Evolutionary conservation across 768 basidiomycete species (phyloP), one percentile per base, ranked within the genome.

Genomic region (Pleurotus tuber-regium): DNA sequence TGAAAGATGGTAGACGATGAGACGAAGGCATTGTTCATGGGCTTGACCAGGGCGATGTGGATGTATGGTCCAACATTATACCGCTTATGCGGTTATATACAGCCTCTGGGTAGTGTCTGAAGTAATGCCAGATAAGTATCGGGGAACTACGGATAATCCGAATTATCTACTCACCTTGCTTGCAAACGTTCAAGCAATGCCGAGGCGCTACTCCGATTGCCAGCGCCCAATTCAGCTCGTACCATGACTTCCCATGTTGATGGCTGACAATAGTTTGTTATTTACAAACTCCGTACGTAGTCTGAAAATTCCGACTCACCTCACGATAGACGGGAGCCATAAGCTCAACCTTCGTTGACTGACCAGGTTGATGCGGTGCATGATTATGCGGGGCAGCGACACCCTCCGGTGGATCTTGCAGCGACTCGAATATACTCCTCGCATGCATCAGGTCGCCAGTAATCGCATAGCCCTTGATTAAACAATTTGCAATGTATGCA

Each of bases 241-340:
- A 99, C 83, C 94, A 99, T 98, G 4, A 83, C 84, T 63, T 98
- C 97, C 86, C 90, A 96, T 1, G 92, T 95, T 33, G 89, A 92
- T 10, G 92, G 92, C 85, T 91, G 59, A 2, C 51, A 47, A 47
- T 25, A 48, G 7, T 35, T 53, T 21, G 30, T 47, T 25, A 56
- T 16, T 42, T 58, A 33, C 14, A 16, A 47, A 41, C 26, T 42
- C 12, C 2, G 19, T 31, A 12, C 47, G 6, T 41, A 38, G n/a
- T 31, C 25, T 43, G 3, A 52, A 38, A 39, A 42, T 4, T 26
- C 59, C 19, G 44, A 61, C 80, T 56, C 59, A 89, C 88, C 73
- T 96, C 92, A 49, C 92, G 83, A 70, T 85, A 93, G 4, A 93
- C 86, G 43, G 83, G 82, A n/a, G 75, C 76, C 61, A 76, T 70